These are phyloP conservation scores for Fagopyrum homotropicum DNA, from an alignment of 148 eudicot species.

Conservation along the genomic window DNA sequence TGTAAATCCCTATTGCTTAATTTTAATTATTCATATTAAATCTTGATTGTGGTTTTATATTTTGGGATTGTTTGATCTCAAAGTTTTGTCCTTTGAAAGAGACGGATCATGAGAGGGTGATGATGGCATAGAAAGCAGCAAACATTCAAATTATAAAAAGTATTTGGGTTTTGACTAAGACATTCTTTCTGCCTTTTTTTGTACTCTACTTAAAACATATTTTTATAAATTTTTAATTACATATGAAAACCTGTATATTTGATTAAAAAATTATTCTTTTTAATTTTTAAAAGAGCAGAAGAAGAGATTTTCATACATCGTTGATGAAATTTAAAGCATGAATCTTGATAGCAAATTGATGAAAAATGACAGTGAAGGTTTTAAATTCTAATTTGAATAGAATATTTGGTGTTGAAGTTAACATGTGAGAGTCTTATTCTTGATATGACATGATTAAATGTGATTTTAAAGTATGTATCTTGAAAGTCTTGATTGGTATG, in stretches of 20 bases:
- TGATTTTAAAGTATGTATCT: too few species aligned
- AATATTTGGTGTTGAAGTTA: too few species aligned
- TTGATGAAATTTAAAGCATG: background rate
- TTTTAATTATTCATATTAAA: background rate
- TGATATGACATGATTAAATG: too few species aligned
- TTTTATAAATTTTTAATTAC: too few species aligned
- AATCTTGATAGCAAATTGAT: background rate
- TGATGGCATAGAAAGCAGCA: slow-evolving; percentile 7
- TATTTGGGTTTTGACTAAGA: background rate
- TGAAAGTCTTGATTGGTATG: background rate
- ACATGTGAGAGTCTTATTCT: too few species aligned
- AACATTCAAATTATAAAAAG: background rate
- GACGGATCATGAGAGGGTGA: slow-evolving; percentile 8
- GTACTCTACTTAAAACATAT: background rate
- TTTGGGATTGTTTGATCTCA: background rate
- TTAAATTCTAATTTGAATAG: too few species aligned
- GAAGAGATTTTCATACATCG: background rate
- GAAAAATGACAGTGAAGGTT: too few species aligned
- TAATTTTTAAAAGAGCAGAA: too few species aligned
- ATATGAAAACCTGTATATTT: too few species aligned
- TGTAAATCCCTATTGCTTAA: background rate
- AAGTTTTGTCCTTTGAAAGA: slow-evolving; percentile 3
- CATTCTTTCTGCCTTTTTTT: slow-evolving; percentile 4
- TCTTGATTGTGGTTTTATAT: background rate
- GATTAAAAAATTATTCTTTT: too few species aligned